Conservation (phyloP, 2,329 filamentous ascomycete genomes). For the Aspergillus pseudotamarii region DNA sequence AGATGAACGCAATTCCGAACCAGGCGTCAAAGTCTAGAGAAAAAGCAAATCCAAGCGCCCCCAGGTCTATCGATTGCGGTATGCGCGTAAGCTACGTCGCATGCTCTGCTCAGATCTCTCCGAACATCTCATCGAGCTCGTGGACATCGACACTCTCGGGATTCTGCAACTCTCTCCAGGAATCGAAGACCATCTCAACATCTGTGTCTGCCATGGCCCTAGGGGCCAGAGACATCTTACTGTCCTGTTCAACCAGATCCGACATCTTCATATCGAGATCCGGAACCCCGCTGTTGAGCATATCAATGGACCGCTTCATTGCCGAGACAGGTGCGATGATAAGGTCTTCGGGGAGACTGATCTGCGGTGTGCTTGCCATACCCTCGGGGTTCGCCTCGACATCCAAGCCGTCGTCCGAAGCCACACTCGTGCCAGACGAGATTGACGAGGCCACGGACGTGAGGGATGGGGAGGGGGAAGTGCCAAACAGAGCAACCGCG, state of each 20-base stretch:
- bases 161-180: conserved; percentile 67
- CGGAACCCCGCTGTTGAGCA: conserved; percentile 41
- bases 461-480: conserved; percentile 46
- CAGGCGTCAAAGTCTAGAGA: neutral
- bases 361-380: conserved; percentile 30
- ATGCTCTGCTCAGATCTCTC: conserved; percentile 61
- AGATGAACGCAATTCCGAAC: conserved; percentile 8
- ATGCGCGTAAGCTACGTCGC: neutral
- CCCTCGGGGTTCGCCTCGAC: conserved; percentile 25
- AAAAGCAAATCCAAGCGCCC: neutral
- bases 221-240: conserved; percentile 49
- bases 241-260: conserved; percentile 34
- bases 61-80: conserved; percentile 3
- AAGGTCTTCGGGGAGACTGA: conserved; percentile 34
- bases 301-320: conserved; percentile 43
- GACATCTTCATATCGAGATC: conserved; percentile 42
- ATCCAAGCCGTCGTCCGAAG: conserved; percentile 36
- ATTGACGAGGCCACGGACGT: conserved; percentile 44
- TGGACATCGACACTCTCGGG: conserved; percentile 91
- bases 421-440: conserved; percentile 45
- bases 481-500: conserved; percentile 41
- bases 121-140: conserved; percentile 86
- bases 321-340: conserved; percentile 32
- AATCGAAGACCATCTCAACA: conserved; percentile 47
- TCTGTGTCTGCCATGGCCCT: conserved; percentile 31